phyloP scores from a whole-genome alignment of 164 flowering plant species.

The Aristolochia californica region DNA sequence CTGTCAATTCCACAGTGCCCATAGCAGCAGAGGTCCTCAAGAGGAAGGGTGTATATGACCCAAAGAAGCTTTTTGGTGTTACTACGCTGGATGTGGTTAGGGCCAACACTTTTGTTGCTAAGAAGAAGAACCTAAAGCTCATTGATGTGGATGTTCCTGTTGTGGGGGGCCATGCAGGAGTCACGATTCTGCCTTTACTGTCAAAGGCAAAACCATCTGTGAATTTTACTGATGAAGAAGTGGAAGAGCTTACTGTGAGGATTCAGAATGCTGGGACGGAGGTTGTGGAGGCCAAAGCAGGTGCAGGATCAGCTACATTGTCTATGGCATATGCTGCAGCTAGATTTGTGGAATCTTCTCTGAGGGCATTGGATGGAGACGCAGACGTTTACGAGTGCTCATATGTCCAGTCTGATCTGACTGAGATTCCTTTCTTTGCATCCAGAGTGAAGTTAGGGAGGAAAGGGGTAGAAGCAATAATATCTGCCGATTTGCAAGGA shows the following conservation, averaged over 20 bases:
- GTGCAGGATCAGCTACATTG: constrained; percentile 8
- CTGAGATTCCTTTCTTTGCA: constrained; percentile 10
- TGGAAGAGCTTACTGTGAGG: constrained; percentile 6
- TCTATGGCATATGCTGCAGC: constrained; percentile 12
- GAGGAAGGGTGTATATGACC: constrained; percentile 40
- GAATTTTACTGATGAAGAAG: constrained; percentile 5
- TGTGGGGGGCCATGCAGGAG: constrained; percentile 32
- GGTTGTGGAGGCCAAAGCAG: constrained; percentile 13
- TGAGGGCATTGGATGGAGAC: constrained; percentile 11
- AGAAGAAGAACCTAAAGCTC: constrained; percentile 8
- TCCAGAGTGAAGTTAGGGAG: constrained; percentile 11
- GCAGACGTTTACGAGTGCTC: constrained; percentile 7
- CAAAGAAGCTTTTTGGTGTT: constrained; percentile 43
- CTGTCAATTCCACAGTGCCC: constrained; percentile 50
- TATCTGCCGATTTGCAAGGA: constrained; percentile 12
- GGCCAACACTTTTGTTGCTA: constrained; percentile 35
- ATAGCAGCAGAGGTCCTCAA: constrained; percentile 51
- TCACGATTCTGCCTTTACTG: constrained; percentile 28
- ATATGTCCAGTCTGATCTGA: constrained; percentile 7
- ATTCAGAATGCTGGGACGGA: constrained; percentile 11
- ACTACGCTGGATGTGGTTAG: constrained; percentile 66
- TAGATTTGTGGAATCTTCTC: constrained; percentile 11
- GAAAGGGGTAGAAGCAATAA: constrained; percentile 11
- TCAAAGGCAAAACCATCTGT: constrained; percentile 7
- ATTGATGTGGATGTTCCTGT: constrained; percentile 27